Percentiles rank a stretch among this genome's conserved stretches.
phyloP scores from a whole-genome alignment of 2,329 filamentous ascomycete species.

The Thelonectria discophora region DNA sequence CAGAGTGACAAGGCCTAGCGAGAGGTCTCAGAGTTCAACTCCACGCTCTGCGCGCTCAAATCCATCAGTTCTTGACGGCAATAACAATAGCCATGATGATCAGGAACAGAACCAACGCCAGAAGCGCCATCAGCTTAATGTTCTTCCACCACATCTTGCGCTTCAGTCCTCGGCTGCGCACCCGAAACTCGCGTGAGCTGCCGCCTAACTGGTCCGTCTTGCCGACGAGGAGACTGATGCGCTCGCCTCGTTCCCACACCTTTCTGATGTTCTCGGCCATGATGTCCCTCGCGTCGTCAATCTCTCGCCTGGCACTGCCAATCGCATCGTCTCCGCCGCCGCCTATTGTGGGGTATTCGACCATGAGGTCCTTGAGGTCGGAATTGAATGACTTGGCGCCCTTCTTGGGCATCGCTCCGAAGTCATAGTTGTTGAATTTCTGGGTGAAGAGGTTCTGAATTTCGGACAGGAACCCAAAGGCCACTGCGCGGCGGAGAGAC shows the following conservation, averaged over 20 bases:
- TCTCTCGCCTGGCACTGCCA: slow-evolving; percentile 83
- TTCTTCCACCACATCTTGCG: slow-evolving; percentile 99
- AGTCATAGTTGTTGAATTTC: slow-evolving; percentile 75
- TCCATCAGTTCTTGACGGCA: slow-evolving; percentile 56
- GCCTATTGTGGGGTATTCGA: slow-evolving; percentile 82
- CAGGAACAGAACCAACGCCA: slow-evolving; percentile 72
- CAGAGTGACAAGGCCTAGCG: slow-evolving; percentile 14
- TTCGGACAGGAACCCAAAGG: slow-evolving; percentile 91
- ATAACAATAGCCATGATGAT: slow-evolving; percentile 66
- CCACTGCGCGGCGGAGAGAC: slow-evolving; percentile 83
- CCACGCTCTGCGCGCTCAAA: slow-evolving; percentile 3
- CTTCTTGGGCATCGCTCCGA: slow-evolving; percentile 82
- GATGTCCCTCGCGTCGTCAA: slow-evolving; percentile 90
- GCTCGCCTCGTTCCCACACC: slow-evolving; percentile 87
- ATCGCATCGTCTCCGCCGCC: slow-evolving; percentile 83
- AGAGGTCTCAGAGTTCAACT: neutral
- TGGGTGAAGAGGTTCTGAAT: slow-evolving; percentile 83
- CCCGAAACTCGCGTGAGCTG: slow-evolving; percentile 87
- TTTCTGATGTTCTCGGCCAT: slow-evolving; percentile 97
- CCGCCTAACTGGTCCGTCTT: slow-evolving; percentile 94
- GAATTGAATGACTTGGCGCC: slow-evolving; percentile 89
- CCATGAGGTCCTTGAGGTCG: slow-evolving; percentile 79
- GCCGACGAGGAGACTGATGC: slow-evolving; percentile 92
- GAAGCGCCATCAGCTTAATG: slow-evolving; percentile 87
- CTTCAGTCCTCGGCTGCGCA: slow-evolving; percentile 85